A percentile compares a stretch with the other conserved stretches of the same genome.
phyloP scores from a whole-genome alignment of 768 basidiomycete genomes.

The Lentinus tigrinus region DNA sequence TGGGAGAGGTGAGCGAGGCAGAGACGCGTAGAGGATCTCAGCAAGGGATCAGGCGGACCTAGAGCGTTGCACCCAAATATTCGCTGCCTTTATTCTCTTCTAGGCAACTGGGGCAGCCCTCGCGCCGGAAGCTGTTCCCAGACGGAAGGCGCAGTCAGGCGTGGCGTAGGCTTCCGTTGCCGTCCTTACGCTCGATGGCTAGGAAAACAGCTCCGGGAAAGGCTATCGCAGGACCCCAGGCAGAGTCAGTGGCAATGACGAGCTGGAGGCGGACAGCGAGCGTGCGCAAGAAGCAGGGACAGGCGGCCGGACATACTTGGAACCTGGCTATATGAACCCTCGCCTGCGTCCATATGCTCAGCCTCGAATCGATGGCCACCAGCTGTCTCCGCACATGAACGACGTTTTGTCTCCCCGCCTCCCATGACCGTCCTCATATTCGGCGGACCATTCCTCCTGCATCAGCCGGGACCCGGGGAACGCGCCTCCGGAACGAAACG shows the following conservation, averaged over 20 bases:
- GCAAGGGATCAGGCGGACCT: slow-evolving; percentile 21
- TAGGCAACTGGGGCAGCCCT: slow-evolving; percentile 18
- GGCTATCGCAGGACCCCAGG: slow-evolving; percentile 7
- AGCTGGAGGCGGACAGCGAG: not conserved
- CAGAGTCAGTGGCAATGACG: slow-evolving; percentile 8
- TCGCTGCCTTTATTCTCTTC: slow-evolving; percentile 29
- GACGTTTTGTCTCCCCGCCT: slow-evolving; percentile 3
- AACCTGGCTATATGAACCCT: not conserved
- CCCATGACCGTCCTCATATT: slow-evolving; percentile 9
- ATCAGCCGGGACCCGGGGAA: slow-evolving; percentile 14
- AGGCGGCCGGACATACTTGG: slow-evolving; percentile 4
- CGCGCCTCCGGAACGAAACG: slow-evolving; percentile 2
- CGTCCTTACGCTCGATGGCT: too few relatives aligned
- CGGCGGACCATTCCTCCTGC: slow-evolving; percentile 6
- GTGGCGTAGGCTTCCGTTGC: slow-evolving; percentile 5
- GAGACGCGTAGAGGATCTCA: slow-evolving; percentile 15
- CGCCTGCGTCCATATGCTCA: not conserved
- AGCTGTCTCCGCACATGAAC: slow-evolving; percentile 6
- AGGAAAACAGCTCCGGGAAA: slow-evolving; percentile 2
- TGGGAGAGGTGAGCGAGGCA: not conserved
- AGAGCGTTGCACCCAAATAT: slow-evolving; percentile 23
- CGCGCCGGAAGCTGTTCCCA: slow-evolving; percentile 8
- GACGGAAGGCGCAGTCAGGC: slow-evolving; percentile 7
- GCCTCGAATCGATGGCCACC: not conserved
- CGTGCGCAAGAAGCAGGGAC: not conserved